A percentile compares a stretch with the other conserved stretches of the same genome.
These are phyloP conservation scores for Xerocomellus intermedius DNA, from an alignment of 768 basidiomycete genomes.

Conservation along the genomic window DNA sequence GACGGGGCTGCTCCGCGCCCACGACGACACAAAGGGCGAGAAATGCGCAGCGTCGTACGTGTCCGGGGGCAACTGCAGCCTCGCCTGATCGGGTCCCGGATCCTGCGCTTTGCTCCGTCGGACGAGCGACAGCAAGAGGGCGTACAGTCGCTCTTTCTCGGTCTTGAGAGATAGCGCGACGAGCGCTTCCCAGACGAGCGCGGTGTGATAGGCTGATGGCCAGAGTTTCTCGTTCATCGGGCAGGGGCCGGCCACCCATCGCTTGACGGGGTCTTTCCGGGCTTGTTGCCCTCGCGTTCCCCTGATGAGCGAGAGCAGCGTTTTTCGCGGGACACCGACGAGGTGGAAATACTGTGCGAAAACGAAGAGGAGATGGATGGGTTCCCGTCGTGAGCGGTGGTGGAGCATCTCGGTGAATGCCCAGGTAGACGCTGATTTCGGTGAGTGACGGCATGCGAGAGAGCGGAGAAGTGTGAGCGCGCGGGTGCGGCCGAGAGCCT, in stretches of 20 bases:
- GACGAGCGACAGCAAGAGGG: constrained; percentile 36
- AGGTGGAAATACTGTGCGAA: constrained; percentile 53
- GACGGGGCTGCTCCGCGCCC: constrained; percentile 32
- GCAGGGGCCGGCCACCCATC: background rate
- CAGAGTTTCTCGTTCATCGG: constrained; percentile 26
- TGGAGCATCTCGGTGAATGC: constrained; percentile 31
- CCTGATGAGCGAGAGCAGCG: constrained; percentile 13
- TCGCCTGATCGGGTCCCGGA: background rate
- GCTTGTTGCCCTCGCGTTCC: constrained; percentile 10
- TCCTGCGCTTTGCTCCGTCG: constrained; percentile 2
- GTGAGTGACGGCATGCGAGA: constrained; percentile 23
- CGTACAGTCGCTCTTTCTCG: constrained; percentile 42
- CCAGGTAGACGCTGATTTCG: constrained; percentile 27
- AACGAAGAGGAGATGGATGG: constrained; percentile 32
- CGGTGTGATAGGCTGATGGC: constrained; percentile 34
- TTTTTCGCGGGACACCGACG: constrained; percentile 49
- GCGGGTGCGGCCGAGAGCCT: constrained; percentile 19
- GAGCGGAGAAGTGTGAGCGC: constrained; percentile 17
- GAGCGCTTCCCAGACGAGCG: constrained; percentile 36
- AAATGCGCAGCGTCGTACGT: constrained; percentile 43
- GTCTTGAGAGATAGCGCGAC: constrained; percentile 18
- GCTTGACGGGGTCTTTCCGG: background rate
- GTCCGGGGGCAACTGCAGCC: constrained; percentile 24
- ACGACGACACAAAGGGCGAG: constrained; percentile 49
- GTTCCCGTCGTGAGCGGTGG: constrained; percentile 20